Evolutionary conservation across 495 filamentous ascomycete genomes (phyloP), one percentile per base, ranked within the genome.

Genomic region (Thermothielavioides terrestris): DNA sequence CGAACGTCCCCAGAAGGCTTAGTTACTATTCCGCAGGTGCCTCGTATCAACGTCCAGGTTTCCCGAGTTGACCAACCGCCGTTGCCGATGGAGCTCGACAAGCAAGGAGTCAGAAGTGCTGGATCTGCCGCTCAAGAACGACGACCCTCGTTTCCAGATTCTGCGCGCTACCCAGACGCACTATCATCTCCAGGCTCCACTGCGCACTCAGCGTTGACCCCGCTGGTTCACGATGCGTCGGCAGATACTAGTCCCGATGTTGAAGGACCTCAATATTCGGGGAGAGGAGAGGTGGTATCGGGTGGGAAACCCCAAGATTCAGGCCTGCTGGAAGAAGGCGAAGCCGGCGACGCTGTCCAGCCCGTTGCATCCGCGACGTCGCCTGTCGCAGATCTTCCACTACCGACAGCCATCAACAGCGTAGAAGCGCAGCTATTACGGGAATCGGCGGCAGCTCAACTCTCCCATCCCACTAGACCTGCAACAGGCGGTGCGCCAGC

Each of bases 161-260:
- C 46, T 21, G 37, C 53, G 7, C 59, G 60, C 20, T 57, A 52
- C n/a, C 48, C 61, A 28, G 66, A 76, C 57, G 46, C 64, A 45
- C 31, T 69, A 40, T 68, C 68, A 14, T 73, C 72, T 10, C 69
- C 76, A 15, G 64, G 62, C 1, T 73, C 76, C 7, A 76, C 70
- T 4, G 58, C 67, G 26, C 64, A 66, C 46, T 69, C 67, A 12
- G 62, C 64, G 27, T 61, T 63, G 3, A 72, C 69, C 3, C 68
- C 69, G 3, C 61, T 52, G 1, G 50, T 67, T 2, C 68, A 72
- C 66, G 63, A 72, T 35, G 61, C 58, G 0, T 70, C 76, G 1
- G 68, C 74, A 1, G 72, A 76, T 51, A 77, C 78, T 2, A 77
- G 74, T 49, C 73, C 78, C 1, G 76, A 78, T 53, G 71, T 72